Evolutionary conservation across 768 basidiomycete genomes (phyloP).

Genomic region (Amanita molliuscula): DNA sequence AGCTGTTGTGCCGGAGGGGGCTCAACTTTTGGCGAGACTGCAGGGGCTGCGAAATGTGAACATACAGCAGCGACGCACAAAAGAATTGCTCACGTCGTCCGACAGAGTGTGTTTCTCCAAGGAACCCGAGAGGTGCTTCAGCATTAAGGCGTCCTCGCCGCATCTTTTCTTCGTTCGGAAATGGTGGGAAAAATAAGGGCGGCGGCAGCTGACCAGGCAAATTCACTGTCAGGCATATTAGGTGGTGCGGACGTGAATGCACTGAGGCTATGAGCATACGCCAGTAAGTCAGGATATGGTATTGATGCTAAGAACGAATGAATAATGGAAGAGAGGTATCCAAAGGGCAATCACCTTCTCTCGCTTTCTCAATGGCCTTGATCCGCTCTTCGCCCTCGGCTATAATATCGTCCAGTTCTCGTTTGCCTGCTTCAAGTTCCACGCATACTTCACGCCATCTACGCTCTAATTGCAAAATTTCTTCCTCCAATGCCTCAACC

Average conservation of each 20-base stretch:
- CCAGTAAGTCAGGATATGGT: slow-evolving; percentile 73
- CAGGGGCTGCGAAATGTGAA: slow-evolving; percentile 36
- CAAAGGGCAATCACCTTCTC: slow-evolving; percentile 40
- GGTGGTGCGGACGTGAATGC: slow-evolving; percentile 85
- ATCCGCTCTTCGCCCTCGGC: slow-evolving; percentile 68
- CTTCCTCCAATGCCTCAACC: slow-evolving; percentile 62
- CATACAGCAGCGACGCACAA: slow-evolving; percentile 1
- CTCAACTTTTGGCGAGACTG: slow-evolving; percentile 45
- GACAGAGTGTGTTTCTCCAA: slow-evolving; percentile 77
- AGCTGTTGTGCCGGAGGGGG: slow-evolving; percentile 35
- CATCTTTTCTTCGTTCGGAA: slow-evolving; percentile 90
- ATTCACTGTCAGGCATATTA: slow-evolving; percentile 69
- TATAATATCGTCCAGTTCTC: slow-evolving; percentile 59
- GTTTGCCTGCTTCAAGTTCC: slow-evolving; percentile 54
- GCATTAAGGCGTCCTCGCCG: slow-evolving; percentile 70
- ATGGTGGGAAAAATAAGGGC: slow-evolving; percentile 81
- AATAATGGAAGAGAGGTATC: not conserved
- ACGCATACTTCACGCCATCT: slow-evolving; percentile 61
- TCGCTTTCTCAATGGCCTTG: slow-evolving; percentile 60
- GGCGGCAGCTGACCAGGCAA: slow-evolving; percentile 65
- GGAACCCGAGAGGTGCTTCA: slow-evolving; percentile 66
- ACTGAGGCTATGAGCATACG: slow-evolving; percentile 78
- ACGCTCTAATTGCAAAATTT: slow-evolving; percentile 57
- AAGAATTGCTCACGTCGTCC: slow-evolving; percentile 48
- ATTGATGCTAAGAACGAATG: slow-evolving; percentile 44